Conservation (phyloP, 2,329 filamentous ascomycete species). For the Amphichorda felina region DNA sequence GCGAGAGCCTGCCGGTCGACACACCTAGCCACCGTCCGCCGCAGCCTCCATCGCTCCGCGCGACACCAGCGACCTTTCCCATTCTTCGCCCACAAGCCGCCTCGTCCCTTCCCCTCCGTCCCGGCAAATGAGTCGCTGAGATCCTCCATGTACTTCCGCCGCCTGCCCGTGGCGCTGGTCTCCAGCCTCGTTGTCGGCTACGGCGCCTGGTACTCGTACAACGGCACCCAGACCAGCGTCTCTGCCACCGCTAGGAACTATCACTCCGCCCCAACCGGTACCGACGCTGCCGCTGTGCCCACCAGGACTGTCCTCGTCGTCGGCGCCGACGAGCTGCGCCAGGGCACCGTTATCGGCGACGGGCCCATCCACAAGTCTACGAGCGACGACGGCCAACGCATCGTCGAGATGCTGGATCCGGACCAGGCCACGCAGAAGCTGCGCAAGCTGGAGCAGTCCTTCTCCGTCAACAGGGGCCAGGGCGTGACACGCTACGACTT, state of each 20-base stretch:
- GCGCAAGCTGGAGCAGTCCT: slow-evolving; percentile 82
- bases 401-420: slow-evolving; percentile 91
- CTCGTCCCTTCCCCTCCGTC: slow-evolving; percentile 14
- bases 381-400: slow-evolving; percentile 63
- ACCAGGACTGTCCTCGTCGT: slow-evolving; percentile 70
- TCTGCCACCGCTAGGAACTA: slow-evolving; percentile 25
- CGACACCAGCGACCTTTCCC: slow-evolving; percentile 8
- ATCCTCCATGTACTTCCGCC: slow-evolving; percentile 64
- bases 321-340: slow-evolving; percentile 81
- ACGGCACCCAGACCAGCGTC: slow-evolving; percentile 25
- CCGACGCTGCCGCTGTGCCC: slow-evolving; percentile 25
- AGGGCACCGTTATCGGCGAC: slow-evolving; percentile 74
- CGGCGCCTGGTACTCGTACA: slow-evolving; percentile 66
- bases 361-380: slow-evolving; percentile 81
- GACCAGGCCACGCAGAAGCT: slow-evolving; percentile 89
- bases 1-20: slow-evolving; percentile 57
- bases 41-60: slow-evolving; percentile 36
- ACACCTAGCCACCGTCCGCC: slow-evolving; percentile 44
- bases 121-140: slow-evolving; percentile 40
- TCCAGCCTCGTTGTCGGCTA: slow-evolving; percentile 59
- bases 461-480: slow-evolving; percentile 75
- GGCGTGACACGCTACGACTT: slow-evolving; percentile 92
- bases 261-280: slow-evolving; percentile 21
- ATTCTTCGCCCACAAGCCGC: slow-evolving; percentile 12
- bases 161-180: slow-evolving; percentile 53